These are phyloP conservation scores for Suillus bovinus DNA, from an alignment of 768 basidiomycete genomes.

Conservation along the genomic window DNA sequence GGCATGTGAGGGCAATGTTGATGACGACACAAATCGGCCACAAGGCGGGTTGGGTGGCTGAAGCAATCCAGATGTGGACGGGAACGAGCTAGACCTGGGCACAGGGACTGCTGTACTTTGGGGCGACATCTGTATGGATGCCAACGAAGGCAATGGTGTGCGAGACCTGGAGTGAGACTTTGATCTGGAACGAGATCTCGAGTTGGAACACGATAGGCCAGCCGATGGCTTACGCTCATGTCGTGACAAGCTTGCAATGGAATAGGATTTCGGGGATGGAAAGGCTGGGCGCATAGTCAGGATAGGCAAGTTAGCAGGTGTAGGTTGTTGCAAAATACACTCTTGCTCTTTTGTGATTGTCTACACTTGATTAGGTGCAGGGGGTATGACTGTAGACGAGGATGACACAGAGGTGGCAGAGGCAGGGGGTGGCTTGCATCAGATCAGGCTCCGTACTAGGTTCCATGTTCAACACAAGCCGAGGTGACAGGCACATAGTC, in stretches of 20 bases:
- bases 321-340: conserved; percentile 45
- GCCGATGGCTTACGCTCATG: conserved; percentile 22
- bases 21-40: conserved; percentile 35
- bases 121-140: conserved; percentile 16
- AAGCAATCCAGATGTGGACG: conserved; percentile 23
- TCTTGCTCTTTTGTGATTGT: conserved; percentile 35
- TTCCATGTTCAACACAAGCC: conserved; percentile 29
- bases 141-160: conserved; percentile 43
- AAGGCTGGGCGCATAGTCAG: conserved; percentile 30
- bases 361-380: conserved; percentile 5
- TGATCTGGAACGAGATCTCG: conserved; percentile 32
- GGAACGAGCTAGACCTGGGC: conserved; percentile 16
- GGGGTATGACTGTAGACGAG: conserved; percentile 20
- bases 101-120: conserved; percentile 12
- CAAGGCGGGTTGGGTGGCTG: conserved; percentile 28
- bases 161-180: conserved; percentile 42
- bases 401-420: conserved; percentile 7
- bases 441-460: conserved; percentile 29
- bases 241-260: background rate
- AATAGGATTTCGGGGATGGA: conserved; percentile 13
- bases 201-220: conserved; percentile 31
- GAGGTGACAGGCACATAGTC: conserved; percentile 23
- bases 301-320: conserved; percentile 65
- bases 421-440: conserved; percentile 18
- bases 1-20: conserved; percentile 33